A percentile compares a stretch with the other conserved stretches of the same genome.
Conservation (phyloP, 352 stramenopile species). For the Globisporangium mamillatum region DNA sequence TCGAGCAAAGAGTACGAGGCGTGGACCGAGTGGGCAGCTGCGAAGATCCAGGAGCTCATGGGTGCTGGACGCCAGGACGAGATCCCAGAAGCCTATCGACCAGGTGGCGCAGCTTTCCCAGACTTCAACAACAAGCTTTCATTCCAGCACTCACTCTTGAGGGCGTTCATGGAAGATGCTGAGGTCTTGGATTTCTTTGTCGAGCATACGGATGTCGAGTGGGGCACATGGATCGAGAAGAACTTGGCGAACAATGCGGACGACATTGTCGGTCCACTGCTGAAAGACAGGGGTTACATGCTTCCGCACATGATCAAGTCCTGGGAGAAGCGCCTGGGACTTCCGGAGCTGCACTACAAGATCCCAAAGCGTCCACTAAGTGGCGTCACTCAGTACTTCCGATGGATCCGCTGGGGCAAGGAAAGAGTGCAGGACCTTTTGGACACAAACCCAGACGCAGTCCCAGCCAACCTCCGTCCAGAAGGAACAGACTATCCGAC, state of each 20-base stretch:
- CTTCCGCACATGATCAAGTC: conserved; percentile 62
- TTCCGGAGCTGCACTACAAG: conserved; percentile 42
- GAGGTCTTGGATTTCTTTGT: conserved; percentile 48
- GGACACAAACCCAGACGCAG: conserved; percentile 29
- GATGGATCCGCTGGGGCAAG: conserved; percentile 69
- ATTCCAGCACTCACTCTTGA: conserved; percentile 54
- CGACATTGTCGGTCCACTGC: conserved; percentile 47
- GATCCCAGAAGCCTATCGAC: conserved; percentile 32
- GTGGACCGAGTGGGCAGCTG: conserved; percentile 50
- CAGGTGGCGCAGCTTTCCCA: conserved; percentile 42
- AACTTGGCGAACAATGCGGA: conserved; percentile 38
- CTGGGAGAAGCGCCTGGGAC: conserved; percentile 47
- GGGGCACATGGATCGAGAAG: conserved; percentile 44
- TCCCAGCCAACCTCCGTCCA: conserved; percentile 35
- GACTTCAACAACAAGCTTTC: conserved; percentile 35
- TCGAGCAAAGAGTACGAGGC: conserved; percentile 34
- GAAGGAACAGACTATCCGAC: conserved; percentile 49
- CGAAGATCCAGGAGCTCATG: conserved; percentile 29
- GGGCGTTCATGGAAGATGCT: conserved; percentile 52
- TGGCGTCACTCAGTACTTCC: conserved; percentile 62
- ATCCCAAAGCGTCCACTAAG: conserved; percentile 50
- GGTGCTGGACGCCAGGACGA: conserved; percentile 20
- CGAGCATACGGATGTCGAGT: conserved; percentile 49
- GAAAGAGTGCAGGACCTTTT: conserved; percentile 53
- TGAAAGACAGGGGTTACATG: conserved; percentile 59